Evolutionary conservation across 805 yeast genomes (phyloP), one percentile per base, ranked within the genome.

Genomic region (Suhomyces xylopsoci): DNA sequence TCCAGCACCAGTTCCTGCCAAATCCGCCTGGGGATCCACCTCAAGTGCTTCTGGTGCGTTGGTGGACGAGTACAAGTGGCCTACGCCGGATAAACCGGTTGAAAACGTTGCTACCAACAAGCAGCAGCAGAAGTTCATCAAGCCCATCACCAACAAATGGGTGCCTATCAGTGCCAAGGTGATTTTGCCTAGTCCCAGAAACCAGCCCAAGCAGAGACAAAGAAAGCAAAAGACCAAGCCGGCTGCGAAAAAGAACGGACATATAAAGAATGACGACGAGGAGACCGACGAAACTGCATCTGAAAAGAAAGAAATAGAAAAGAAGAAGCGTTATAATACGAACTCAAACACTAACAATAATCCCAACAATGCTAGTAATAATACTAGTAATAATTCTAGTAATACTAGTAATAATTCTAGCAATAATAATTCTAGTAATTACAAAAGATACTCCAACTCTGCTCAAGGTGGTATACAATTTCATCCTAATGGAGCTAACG

Each of bases 1-100:
- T 5, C 79, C 80, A 4, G 80, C 80, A 8, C 80, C 80, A 1
- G 78, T 75, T 49, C 80, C 80, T 8, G 51, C 67, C 46, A 73
- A 69, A 49, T 70, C 76, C 14, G 80, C 70, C 7, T 75, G 80
- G 80, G 77, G 76, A 15, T 49, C 65, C 12, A 34, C 56, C n/a
- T 46, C 60, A 10, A 19, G 51, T 17, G 36, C 58, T 10, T 40
- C 57, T 28, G 48, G 46, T 25, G 32, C 58, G 2, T 47, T 64
- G 14, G 77, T 74, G 26, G 79, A 74, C 58, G 79, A 73, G 50
- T 65, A 62, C 51, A 74, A 72, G 57, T 74, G 78, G 77, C 79
- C 80, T 15, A 71, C 78, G 10, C 77, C 79, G 4, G 72, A 71
- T 52, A 57, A 60, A 41, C 54, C 64, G 49, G 56, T 59, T 38